Conservation (phyloP, 805 yeast species). For the Saccharomycopsis malanga region DNA sequence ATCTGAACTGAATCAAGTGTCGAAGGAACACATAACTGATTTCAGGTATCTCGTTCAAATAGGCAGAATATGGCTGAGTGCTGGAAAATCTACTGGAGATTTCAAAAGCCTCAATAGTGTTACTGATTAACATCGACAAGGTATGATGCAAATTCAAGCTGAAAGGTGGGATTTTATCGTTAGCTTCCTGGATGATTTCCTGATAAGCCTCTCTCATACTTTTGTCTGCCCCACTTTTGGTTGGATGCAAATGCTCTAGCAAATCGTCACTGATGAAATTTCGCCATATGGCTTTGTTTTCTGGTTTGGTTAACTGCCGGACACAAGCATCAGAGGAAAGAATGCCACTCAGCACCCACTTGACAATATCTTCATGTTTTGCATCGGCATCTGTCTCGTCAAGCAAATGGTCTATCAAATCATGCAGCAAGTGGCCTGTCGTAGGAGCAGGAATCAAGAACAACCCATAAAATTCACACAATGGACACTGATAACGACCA, state of each 20-base stretch:
- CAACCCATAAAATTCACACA: conserved; percentile 15
- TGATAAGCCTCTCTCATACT: background rate
- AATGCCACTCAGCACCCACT: background rate
- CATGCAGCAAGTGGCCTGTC: background rate
- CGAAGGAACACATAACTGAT: conserved; percentile 14
- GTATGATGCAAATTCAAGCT: background rate
- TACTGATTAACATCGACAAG: conserved; percentile 1
- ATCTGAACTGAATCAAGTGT: conserved; percentile 9
- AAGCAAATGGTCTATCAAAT: background rate
- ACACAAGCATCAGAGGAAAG: background rate
- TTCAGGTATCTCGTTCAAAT: conserved; percentile 17
- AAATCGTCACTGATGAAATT: background rate
- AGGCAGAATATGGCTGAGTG: conserved; percentile 13
- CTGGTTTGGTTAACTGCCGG: background rate
- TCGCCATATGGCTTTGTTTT: background rate
- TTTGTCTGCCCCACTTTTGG: conserved; percentile 1
- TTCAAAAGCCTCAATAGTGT: conserved; percentile 16
- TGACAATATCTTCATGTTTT: background rate
- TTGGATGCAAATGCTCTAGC: conserved; percentile 2
- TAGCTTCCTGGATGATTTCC: background rate
- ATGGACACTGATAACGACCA: conserved; percentile 10
- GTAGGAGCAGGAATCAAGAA: conserved; percentile 8
- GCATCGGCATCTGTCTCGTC: background rate
- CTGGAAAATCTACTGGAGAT: conserved; percentile 16
- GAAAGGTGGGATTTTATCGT: background rate